Evolutionary conservation across 495 filamentous ascomycete genomes (phyloP), one percentile per base, ranked within the genome.

Genomic region (Chaetomium fimeti): DNA sequence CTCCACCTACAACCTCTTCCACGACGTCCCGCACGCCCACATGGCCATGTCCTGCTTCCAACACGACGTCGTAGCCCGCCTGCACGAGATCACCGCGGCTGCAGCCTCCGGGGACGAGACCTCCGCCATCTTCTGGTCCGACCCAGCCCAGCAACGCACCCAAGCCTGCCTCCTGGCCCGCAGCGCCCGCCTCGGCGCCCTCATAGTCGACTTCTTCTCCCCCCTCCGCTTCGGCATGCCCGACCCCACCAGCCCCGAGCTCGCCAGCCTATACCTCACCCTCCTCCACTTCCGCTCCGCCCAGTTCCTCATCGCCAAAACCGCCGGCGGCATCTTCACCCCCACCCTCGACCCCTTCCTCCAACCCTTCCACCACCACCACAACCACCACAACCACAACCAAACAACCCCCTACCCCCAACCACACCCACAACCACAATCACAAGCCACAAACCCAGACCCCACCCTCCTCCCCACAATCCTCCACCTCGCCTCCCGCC

Each of bases 231-330:
- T 64, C 28, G 59, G 47, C 32, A 45, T 29, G 1, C 45, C 55
- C 13, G 47, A 32, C 7, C 61, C 66, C 3, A 61, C 57, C 58
- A 65, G 59, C 15, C 61, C 60, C 0, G 63, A 68, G 3, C 49
- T 60, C 15, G 47, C 62, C 36, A 56, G 18, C 28, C 47, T 67
- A 9, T 62, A 65, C 24, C 60, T 70, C 27, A 60, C 68, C 56
- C 62, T 72, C 11, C 63, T 74, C 20, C 69, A 68, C 76, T 90
- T 91, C 56, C 87, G 77, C 8, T 79, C 77, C 70, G 85, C 83
- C 79, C 84, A 85, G 58, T 78, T 78, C 66, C 85, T 69, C 40
- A 24, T 66, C 57, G 27, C 55, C 43, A 40, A 42, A 1, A 40
- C 49, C 16, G 81, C 66, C 87, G 82, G 52, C 83, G 27, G 15